Evolutionary conservation across 805 yeast genomes (phyloP), one percentile per base, ranked within the genome.

Genomic region (Kuraishia molischiana): DNA sequence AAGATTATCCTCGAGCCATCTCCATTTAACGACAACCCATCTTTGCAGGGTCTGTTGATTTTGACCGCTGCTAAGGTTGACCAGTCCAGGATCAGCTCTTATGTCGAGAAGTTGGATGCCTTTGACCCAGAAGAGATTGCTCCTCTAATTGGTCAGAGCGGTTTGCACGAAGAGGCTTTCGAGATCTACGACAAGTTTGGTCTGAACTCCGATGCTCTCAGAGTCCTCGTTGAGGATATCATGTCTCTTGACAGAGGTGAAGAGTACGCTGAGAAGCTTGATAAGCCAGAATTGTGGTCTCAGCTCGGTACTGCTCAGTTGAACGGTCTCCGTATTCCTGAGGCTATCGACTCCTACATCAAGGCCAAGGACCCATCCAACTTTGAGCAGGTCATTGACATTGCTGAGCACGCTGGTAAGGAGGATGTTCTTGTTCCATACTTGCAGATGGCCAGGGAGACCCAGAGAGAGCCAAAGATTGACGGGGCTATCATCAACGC

Each of bases 1-100:
- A 92, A 92, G 69, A 90, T 92, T 54, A 87, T 94, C 46, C 69
- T 92, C 50, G 98, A 92, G 64, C 96, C 97, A 39, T 89, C 97
- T 51, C 94, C 97, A 48, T 92, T 92, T 69, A 86, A 78, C 50
- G 97, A 90, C 49, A 92, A 92, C 59, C 83, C 94, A 48, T 89
- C 95, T 19, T 70, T 92, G 57, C 98, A 92, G 69, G 96, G 96
- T 37, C 69, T 92, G 58, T 67, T 92, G 56, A 73, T 92, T 47
- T 73, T 92, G 56, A 92, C 99, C 46, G 97, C 98, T 29, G 85
- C 92, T 58, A 87, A 86, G 63, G 95, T 95, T 38, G 97, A 90
- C 61, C 79, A 86, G 52, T 68, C 90, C 5, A 83, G 84, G 63
- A 96, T 92, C 36, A 59, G 72, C 45, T 72, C 77, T 37, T 87